Evolutionary conservation across 257 asterid species (phyloP).

Genomic region (Anisodus acutangulus): DNA sequence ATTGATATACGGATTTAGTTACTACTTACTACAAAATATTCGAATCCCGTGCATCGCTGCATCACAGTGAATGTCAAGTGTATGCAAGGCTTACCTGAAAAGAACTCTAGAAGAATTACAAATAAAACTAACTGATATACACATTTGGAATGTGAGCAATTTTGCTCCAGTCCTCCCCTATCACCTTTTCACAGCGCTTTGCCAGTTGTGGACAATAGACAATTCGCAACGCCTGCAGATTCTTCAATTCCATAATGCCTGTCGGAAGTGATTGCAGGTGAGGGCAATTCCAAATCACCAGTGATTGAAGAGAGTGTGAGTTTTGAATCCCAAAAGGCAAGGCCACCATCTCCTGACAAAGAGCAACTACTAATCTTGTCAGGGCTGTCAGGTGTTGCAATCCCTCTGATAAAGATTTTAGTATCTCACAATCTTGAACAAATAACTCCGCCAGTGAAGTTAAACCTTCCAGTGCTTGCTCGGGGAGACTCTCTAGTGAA

Average conservation of each 20-base stretch:
- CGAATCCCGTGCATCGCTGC: neutral
- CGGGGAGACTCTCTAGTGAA: neutral
- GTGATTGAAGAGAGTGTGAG: neutral
- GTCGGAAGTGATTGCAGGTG: constrained; percentile 1
- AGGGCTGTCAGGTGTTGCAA: neutral
- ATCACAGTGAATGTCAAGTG: neutral
- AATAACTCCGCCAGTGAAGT: neutral
- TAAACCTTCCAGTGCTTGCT: neutral
- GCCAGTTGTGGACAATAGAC: constrained; percentile 25
- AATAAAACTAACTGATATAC: constrained; percentile 2
- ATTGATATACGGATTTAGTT: neutral
- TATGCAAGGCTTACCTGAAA: neutral
- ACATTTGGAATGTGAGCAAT: constrained; percentile 16
- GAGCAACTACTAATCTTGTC: neutral
- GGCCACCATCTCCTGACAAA: neutral
- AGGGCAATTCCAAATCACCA: constrained; percentile 1
- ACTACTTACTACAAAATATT: neutral
- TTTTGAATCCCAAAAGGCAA: neutral
- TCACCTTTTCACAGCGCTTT: neutral
- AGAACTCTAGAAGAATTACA: neutral
- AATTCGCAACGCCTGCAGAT: neutral
- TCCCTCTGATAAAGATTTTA: neutral
- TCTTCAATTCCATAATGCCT: neutral
- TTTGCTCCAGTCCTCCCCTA: constrained; percentile 16
- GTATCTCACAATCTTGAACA: neutral